These are phyloP conservation scores for Pythium rhizo-oryzae DNA, from an alignment of 352 stramenopile genomes.

Conservation along the genomic window DNA sequence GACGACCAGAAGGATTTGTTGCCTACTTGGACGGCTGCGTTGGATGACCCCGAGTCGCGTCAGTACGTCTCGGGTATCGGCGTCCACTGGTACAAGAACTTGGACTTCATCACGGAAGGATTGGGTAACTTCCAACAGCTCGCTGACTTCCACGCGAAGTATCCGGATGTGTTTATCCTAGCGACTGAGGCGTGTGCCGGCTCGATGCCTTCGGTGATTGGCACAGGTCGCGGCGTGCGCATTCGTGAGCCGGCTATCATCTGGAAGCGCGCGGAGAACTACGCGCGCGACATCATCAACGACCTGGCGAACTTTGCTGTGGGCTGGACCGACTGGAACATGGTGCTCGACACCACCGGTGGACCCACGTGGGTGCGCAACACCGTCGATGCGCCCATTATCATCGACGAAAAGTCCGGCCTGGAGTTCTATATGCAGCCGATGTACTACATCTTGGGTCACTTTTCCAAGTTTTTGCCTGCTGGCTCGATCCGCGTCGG, in stretches of 20 bases:
- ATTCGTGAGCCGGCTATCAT: conserved; percentile 41
- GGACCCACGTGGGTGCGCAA: conserved; percentile 82
- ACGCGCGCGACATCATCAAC: conserved; percentile 86
- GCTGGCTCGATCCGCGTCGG: conserved; percentile 5
- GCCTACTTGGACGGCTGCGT: conserved; percentile 40
- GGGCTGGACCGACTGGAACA: conserved; percentile 91
- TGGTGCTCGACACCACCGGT: conserved; percentile 71
- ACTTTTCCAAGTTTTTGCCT: conserved; percentile 78
- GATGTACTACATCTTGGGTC: conserved; percentile 82
- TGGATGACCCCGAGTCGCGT: conserved; percentile 50
- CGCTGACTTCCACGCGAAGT: conserved; percentile 50
- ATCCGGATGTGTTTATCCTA: conserved; percentile 81
- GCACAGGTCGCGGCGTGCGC: conserved; percentile 54
- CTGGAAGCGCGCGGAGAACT: conserved; percentile 77
- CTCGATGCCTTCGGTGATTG: conserved; percentile 51
- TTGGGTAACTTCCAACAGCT: conserved; percentile 53
- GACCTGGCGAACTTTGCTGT: conserved; percentile 79
- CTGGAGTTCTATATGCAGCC: conserved; percentile 82
- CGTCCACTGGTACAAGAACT: conserved; percentile 88
- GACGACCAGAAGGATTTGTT: conserved; percentile 86
- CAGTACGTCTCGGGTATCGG: conserved; percentile 83
- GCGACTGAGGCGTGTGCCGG: conserved; percentile 80
- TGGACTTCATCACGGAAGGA: conserved; percentile 51
- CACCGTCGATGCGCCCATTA: conserved; percentile 67
- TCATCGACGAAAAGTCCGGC: conserved; percentile 59